Evolutionary conservation across 2,329 filamentous ascomycete species (phyloP), one percentile per base, ranked within the genome.

Genomic region (Uncinocarpus reesii): DNA sequence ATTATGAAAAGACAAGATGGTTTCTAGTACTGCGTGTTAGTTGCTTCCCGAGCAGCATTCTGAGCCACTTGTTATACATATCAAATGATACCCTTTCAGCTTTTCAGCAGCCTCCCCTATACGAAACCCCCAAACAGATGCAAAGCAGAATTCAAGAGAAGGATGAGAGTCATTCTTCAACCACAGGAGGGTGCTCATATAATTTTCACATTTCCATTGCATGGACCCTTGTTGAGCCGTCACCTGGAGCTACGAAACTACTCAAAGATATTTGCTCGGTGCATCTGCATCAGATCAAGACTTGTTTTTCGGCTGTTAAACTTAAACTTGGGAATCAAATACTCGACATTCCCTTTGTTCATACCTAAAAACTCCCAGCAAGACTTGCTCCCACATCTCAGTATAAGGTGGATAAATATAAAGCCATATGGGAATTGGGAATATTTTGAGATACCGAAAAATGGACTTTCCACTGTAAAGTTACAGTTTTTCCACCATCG

Each of bases 121-220:
- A 96, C 59, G 41, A 50, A 56, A 37, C 24, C 46, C 31, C 24
- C 52, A 47, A 16, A 44, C 42, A 48, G 36, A 48, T 51, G 32
- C 38, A 24, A 28, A 23, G 42, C 26, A 35, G 24, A 50, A 50
- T 34, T 46, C 42, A 35, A 15, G 28, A n/a, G 8, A 20, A 8
- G 13, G 23, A 42, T 16, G 11, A 34, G 20, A 21, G 34, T 5
- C 3, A 8, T 29, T 23, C 32, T 23, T 8, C 16, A 3, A 15
- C 13, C 3, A 11, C 16, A 13, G 29, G 21, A 11, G 13, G 48
- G 18, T 63, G 64, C 47, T 74, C 74, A 3, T 64, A 73, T 42
- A 78, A 76, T 18, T 95, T 95, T 60, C 92, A 98, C 65, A 70
- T 96, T 51, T 95, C 88, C 38, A 79, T 98, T 48, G 92, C 83